These are phyloP conservation scores for Leptographium wingfieldii DNA, from an alignment of 2,329 filamentous ascomycete genomes.

Conservation along the genomic window DNA sequence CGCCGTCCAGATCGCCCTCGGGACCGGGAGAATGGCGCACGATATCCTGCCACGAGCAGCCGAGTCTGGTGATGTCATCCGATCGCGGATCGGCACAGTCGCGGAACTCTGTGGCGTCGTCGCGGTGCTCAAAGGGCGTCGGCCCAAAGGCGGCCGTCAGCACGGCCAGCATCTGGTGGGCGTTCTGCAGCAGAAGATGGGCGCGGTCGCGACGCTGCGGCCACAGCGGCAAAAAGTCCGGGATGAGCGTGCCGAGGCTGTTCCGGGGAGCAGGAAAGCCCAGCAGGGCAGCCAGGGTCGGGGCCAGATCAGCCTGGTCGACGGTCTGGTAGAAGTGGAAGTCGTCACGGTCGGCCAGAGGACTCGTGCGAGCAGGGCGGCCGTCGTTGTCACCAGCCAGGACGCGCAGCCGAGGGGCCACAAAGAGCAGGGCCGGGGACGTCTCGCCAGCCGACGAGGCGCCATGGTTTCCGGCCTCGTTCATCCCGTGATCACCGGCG, in stretches of 20 bases:
- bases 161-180: conserved; percentile 65
- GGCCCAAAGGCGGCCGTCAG: conserved; percentile 57
- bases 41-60: conserved; percentile 53
- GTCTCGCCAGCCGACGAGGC: conserved; percentile 91
- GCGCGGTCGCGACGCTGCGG: conserved; percentile 44
- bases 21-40: conserved; percentile 9
- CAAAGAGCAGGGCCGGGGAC: conserved; percentile 80
- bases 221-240: conserved; percentile 71
- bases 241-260: conserved; percentile 76
- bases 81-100: conserved; percentile 19
- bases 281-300: conserved; percentile 74
- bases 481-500: conserved; percentile 98
- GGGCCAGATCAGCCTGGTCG: conserved; percentile 91
- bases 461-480: conserved; percentile 92
- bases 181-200: conserved; percentile 64
- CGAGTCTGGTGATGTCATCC: conserved; percentile 41
- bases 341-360: conserved; percentile 44
- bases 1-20: conserved; percentile 8
- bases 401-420: conserved; percentile 61
- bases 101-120: conserved; percentile 7
- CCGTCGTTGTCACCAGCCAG: neutral
- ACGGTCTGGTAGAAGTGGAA: conserved; percentile 75
- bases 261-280: conserved; percentile 84
- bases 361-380: neutral
- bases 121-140: conserved; percentile 24